phyloP scores from a whole-genome alignment of 2,329 filamentous ascomycete species.

The Fusarium torulosum region DNA sequence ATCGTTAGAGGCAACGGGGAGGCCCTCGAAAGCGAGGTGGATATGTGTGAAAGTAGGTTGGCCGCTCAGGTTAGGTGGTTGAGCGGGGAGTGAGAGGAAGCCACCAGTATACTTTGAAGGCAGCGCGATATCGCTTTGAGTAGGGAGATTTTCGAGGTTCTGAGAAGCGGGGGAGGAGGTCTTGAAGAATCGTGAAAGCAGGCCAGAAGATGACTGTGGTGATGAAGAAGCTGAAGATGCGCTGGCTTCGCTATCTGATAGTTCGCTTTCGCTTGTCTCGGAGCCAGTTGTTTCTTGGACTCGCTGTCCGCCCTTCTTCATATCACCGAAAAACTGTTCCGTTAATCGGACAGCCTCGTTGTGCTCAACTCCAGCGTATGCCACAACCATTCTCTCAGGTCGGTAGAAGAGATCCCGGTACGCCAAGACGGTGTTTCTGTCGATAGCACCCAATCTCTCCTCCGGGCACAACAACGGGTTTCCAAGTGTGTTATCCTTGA shows the following conservation, averaged over 20 bases:
- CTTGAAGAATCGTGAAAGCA: constrained; percentile 88
- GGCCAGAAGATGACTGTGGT: constrained; percentile 67
- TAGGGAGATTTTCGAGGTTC: constrained; percentile 64
- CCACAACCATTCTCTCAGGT: constrained; percentile 92
- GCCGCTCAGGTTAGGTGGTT: constrained; percentile 82
- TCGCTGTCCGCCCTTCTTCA: constrained; percentile 67
- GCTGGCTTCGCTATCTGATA: constrained; percentile 53
- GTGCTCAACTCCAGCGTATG: constrained; percentile 93
- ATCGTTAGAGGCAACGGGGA: constrained; percentile 89
- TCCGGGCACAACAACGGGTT: constrained; percentile 92
- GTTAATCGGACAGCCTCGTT: constrained; percentile 81
- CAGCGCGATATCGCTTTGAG: constrained; percentile 68
- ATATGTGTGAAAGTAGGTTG: constrained; percentile 86
- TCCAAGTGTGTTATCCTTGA: constrained; percentile 94
- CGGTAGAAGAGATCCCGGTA: constrained; percentile 88
- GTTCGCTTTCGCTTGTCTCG: constrained; percentile 64
- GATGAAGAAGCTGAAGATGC: constrained; percentile 51
- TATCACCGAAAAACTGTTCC: constrained; percentile 91
- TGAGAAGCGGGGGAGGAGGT: constrained; percentile 77
- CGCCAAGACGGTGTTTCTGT: constrained; percentile 77
- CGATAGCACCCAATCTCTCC: constrained; percentile 82
- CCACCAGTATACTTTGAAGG: constrained; percentile 92
- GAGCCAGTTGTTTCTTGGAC: constrained; percentile 67
- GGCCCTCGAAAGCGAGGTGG: constrained; percentile 94
- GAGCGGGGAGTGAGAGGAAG: constrained; percentile 85